Evolutionary conservation across 2,329 filamentous ascomycete species (phyloP).

Genomic region (Apiospora malaysiana): DNA sequence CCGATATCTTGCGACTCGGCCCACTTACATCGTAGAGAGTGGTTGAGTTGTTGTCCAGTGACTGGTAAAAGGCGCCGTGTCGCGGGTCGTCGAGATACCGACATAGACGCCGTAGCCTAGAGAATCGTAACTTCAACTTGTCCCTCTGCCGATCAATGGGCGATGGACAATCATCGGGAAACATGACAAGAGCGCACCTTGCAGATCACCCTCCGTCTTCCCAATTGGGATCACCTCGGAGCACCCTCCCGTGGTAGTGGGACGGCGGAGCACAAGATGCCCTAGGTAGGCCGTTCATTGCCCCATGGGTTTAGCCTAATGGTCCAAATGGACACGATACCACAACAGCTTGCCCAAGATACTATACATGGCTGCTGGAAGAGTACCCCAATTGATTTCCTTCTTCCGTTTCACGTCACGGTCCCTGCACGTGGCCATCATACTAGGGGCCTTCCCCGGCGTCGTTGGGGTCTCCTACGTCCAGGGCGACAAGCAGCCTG

Average conservation of each 20-base stretch:
- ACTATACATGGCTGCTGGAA: not conserved
- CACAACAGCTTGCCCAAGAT: not conserved
- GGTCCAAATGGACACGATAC: not conserved
- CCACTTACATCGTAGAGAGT: slow-evolving; percentile 53
- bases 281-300: not conserved
- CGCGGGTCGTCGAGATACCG: slow-evolving; percentile 50
- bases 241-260: slow-evolving; percentile 7
- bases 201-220: not conserved
- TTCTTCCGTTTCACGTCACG: not conserved
- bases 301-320: not conserved
- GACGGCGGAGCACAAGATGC: not conserved
- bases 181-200: not conserved
- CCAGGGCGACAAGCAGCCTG: not conserved
- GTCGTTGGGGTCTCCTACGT: not conserved
- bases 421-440: not conserved
- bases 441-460: not conserved
- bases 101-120: slow-evolving; percentile 27
- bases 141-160: not conserved
- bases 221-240: slow-evolving; percentile 2
- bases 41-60: slow-evolving; percentile 34
- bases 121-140: slow-evolving; percentile 23
- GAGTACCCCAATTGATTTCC: not conserved
- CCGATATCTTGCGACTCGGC: slow-evolving; percentile 54
- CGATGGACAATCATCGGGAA: not conserved
- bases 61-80: slow-evolving; percentile 57